phyloP scores from a whole-genome alignment of 257 asterid species.

The Solanum pimpinellifolium region DNA sequence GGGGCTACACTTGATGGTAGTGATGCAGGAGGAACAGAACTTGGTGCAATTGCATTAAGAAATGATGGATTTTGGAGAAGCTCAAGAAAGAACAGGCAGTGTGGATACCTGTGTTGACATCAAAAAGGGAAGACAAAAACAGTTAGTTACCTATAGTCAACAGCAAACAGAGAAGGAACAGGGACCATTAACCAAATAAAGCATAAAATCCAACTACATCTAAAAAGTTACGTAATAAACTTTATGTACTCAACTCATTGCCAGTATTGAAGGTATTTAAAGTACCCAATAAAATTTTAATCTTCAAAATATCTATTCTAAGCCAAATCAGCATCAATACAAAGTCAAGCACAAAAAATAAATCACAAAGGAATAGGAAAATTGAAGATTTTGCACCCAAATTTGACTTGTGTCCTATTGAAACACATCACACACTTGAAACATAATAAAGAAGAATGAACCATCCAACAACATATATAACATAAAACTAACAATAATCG shows the following conservation, averaged over 20 bases:
- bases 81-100: conserved; percentile 85
- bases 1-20: conserved; percentile 25
- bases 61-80: conserved; percentile 77
- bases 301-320: conserved; percentile 91
- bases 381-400: neutral
- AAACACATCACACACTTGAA: neutral
- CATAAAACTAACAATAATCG: neutral
- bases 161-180: neutral
- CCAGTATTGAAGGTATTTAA: conserved; percentile 93
- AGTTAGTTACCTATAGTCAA: neutral
- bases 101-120: conserved; percentile 62
- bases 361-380: neutral
- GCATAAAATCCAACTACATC: neutral
- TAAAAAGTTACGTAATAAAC: conserved; percentile 52
- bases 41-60: conserved; percentile 35
- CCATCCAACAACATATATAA: neutral
- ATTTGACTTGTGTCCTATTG: neutral
- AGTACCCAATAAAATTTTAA: conserved; percentile 85
- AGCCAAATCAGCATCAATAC: conserved; percentile 66
- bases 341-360: neutral
- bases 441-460: neutral
- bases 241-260: conserved; percentile 79
- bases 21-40: conserved; percentile 40
- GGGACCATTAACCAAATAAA: neutral
- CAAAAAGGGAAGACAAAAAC: neutral